phyloP scores from a whole-genome alignment of 306 rosid species.

The Purshia tridentata region DNA sequence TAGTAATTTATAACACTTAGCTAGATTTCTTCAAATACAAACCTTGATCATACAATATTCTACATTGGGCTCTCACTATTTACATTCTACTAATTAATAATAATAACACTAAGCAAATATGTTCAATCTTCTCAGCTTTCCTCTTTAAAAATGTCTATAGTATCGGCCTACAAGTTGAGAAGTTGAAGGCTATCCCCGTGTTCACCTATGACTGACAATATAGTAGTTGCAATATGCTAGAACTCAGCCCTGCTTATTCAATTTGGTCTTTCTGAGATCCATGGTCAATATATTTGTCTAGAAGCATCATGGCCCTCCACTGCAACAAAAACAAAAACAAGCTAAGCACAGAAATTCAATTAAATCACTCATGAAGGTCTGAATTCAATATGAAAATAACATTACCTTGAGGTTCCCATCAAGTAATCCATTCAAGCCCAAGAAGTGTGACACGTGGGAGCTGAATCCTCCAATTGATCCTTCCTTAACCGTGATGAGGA shows the following conservation, averaged over 20 bases:
- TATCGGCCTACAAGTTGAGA: constrained; percentile 1
- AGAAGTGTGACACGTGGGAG: constrained; percentile 69
- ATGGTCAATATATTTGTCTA: constrained; percentile 66
- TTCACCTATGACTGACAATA: constrained; percentile 43
- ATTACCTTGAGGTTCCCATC: constrained; percentile 65
- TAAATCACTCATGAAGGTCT: not conserved
- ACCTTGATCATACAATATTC: too few species aligned
- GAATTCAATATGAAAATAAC: too few species aligned
- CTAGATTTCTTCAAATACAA: too few species aligned
- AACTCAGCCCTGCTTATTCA: constrained; percentile 52
- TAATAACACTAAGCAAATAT: too few species aligned
- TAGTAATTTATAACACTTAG: too few species aligned
- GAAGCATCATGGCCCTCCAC: constrained; percentile 62
- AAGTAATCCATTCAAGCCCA: constrained; percentile 49
- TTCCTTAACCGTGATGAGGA: constrained; percentile 63
- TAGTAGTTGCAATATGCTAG: constrained; percentile 59
- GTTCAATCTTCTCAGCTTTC: too few species aligned
- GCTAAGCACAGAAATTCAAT: not conserved
- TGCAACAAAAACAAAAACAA: constrained; percentile 9
- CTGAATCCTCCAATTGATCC: constrained; percentile 73
- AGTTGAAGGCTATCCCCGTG: constrained; percentile 28
- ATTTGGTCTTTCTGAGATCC: constrained; percentile 54
- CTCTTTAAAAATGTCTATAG: constrained; percentile 3
- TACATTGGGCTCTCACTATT: too few species aligned
- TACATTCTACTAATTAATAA: too few species aligned